A percentile compares a stretch with the other conserved stretches of the same genome.
Evolutionary conservation across 768 basidiomycete genomes (phyloP).

Genomic region (Leccinellum luteum): DNA sequence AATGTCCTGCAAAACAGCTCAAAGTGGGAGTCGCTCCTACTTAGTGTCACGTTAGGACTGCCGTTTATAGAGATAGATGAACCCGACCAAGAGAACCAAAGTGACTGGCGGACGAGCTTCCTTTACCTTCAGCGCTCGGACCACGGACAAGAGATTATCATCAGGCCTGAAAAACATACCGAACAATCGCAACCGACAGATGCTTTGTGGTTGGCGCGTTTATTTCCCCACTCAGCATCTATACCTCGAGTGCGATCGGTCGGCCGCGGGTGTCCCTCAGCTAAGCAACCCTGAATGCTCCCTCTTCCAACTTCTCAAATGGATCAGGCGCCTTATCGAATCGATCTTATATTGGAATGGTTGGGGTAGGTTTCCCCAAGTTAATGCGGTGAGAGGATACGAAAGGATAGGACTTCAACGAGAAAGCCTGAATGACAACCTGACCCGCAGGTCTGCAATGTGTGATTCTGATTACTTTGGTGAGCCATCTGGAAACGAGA

Average conservation of each 20-base stretch:
- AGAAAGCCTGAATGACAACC: constrained; percentile 17
- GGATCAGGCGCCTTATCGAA: not conserved
- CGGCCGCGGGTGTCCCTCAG: constrained; percentile 35
- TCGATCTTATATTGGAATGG: not conserved
- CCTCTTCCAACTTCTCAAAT: not conserved
- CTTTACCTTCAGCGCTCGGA: constrained; percentile 32
- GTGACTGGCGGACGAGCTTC: constrained; percentile 33
- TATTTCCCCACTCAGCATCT: constrained; percentile 36
- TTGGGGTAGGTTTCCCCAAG: not conserved
- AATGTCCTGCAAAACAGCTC: no score
- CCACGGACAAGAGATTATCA: constrained; percentile 33
- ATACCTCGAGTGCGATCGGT: constrained; percentile 34
- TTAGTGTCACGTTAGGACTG: constrained; percentile 29
- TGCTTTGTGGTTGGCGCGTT: constrained; percentile 30
- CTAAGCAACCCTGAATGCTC: constrained; percentile 1
- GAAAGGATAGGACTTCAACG: constrained; percentile 2
- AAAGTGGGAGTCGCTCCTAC: no score
- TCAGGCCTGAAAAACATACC: not conserved
- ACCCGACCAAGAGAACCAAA: constrained; percentile 34
- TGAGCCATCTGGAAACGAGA: constrained; percentile 13
- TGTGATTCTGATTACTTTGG: constrained; percentile 14
- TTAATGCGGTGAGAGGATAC: constrained; percentile 1
- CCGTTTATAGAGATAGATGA: constrained; percentile 27
- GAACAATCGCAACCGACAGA: constrained; percentile 34
- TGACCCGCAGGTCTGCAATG: constrained; percentile 8